These are phyloP conservation scores for Dactylellina haptotyla DNA, from an alignment of 2,329 filamentous ascomycete species.

Conservation along the genomic window DNA sequence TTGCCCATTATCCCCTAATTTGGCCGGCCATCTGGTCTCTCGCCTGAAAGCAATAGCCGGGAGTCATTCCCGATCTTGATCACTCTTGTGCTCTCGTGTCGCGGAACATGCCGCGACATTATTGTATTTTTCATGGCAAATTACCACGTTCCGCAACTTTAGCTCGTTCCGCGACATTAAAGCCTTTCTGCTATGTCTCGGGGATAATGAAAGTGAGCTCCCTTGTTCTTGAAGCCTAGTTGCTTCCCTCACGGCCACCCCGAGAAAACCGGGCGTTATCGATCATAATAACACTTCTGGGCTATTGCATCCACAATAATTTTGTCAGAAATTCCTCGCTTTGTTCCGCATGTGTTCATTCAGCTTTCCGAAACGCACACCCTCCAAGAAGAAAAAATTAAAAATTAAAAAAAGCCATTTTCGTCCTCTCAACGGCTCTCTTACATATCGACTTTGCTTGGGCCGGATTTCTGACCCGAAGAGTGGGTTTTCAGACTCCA, in stretches of 20 bases:
- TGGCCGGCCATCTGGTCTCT: neutral
- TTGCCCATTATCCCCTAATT: too few relatives aligned
- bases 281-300: too few relatives aligned
- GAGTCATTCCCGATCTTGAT: conserved; percentile 12
- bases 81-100: neutral
- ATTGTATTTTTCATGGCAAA: neutral
- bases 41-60: conserved; percentile 13
- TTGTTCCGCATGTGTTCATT: too few relatives aligned
- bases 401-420: too few relatives aligned
- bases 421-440: too few relatives aligned
- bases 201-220: conserved; percentile 10
- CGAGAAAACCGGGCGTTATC: neutral
- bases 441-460: too few relatives aligned
- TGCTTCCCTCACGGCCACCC: neutral
- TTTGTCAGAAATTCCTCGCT: too few relatives aligned
- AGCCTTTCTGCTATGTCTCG: too few relatives aligned
- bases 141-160: neutral
- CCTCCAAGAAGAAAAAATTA: too few relatives aligned
- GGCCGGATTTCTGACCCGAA: conserved; percentile 13
- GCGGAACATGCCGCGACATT: conserved; percentile 25
- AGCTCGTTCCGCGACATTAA: neutral
- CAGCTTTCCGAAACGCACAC: too few relatives aligned
- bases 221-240: neutral
- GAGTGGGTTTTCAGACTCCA: neutral
- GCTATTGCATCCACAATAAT: too few relatives aligned